A percentile compares a stretch with the other conserved stretches of the same genome.
phyloP scores from a whole-genome alignment of 1,284 basidiomycete species.

The Malassezia restricta region DNA sequence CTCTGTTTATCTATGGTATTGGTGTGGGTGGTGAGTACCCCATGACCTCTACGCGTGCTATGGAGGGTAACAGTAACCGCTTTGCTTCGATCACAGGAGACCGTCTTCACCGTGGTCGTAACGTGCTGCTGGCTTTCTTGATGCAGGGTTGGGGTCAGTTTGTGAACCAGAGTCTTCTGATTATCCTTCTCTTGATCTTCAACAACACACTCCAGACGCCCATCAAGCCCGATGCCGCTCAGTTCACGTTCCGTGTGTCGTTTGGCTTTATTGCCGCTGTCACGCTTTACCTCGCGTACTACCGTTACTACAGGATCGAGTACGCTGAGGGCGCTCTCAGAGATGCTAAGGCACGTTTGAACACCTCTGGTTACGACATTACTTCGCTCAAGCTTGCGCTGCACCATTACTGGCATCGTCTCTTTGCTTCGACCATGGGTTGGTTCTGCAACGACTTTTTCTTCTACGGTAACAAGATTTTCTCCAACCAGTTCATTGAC shows the following conservation, averaged over 20 bases:
- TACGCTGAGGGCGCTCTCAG: slow-evolving; percentile 47
- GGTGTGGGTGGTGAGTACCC: slow-evolving; percentile 52
- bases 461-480: slow-evolving; percentile 48
- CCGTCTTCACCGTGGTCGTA: slow-evolving; percentile 52
- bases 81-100: slow-evolving; percentile 48
- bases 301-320: slow-evolving; percentile 50
- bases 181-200: slow-evolving; percentile 52
- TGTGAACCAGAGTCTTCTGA: slow-evolving; percentile 51
- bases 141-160: slow-evolving; percentile 53
- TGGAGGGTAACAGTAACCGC: slow-evolving; percentile 49
- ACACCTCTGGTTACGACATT: slow-evolving; percentile 51
- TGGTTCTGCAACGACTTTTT: slow-evolving; percentile 53
- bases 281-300: slow-evolving; percentile 52
- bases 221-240: slow-evolving; percentile 49
- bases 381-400: slow-evolving; percentile 50
- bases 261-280: slow-evolving; percentile 51
- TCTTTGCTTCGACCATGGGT: slow-evolving; percentile 50
- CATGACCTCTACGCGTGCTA: slow-evolving; percentile 52
- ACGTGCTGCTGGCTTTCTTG: slow-evolving; percentile 52
- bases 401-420: slow-evolving; percentile 51
- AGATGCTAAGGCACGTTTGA: slow-evolving; percentile 49
- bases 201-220: slow-evolving; percentile 44
- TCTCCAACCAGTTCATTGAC: slow-evolving; percentile 39
- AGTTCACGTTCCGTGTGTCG: slow-evolving; percentile 52
- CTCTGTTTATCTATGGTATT: slow-evolving; percentile 51